Percentiles rank a stretch among this genome's conserved stretches.
phyloP scores from a whole-genome alignment of 2,329 filamentous ascomycete species.

The Escovopsis weberi region DNA sequence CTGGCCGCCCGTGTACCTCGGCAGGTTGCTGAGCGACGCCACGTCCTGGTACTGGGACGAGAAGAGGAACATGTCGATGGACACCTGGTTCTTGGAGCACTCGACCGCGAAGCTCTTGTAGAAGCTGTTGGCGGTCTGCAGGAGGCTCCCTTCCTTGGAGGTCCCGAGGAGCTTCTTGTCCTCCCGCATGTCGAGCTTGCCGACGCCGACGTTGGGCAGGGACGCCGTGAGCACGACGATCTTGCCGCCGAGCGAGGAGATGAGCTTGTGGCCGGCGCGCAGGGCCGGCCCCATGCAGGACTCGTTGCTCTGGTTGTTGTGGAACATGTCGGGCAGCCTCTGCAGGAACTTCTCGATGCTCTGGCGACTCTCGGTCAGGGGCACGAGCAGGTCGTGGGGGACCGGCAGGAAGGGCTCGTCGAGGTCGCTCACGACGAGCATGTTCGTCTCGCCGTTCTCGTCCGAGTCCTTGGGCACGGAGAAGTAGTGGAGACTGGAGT shows the following conservation, averaged over 20 bases:
- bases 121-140: slow-evolving; percentile 90
- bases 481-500: slow-evolving; percentile 92
- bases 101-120: slow-evolving; percentile 99
- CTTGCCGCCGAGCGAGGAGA: slow-evolving; percentile 87
- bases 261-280: slow-evolving; percentile 86
- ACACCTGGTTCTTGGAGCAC: slow-evolving; percentile 97
- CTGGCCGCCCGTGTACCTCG: slow-evolving; percentile 90
- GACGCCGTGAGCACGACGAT: slow-evolving; percentile 83
- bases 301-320: slow-evolving; percentile 74
- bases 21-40: slow-evolving; percentile 86
- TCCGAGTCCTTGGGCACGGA: slow-evolving; percentile 79
- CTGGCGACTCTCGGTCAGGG: slow-evolving; percentile 72
- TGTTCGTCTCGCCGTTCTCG: slow-evolving; percentile 70
- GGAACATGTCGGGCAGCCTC: slow-evolving; percentile 92
- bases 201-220: slow-evolving; percentile 77
- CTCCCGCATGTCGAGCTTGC: slow-evolving; percentile 84
- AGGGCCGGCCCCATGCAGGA: slow-evolving; percentile 95
- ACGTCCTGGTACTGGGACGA: slow-evolving; percentile 95
- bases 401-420: slow-evolving; percentile 95
- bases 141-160: slow-evolving; percentile 71
- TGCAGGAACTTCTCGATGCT: slow-evolving; percentile 85
- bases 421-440: slow-evolving; percentile 88
- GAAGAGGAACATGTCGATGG: slow-evolving; percentile 96
- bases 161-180: slow-evolving; percentile 94
- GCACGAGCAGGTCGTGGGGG: slow-evolving; percentile 80